Percentiles rank a stretch among this genome's conserved stretches.
phyloP scores from a whole-genome alignment of 2,329 filamentous ascomycete genomes.

The Huntiella savannae region DNA sequence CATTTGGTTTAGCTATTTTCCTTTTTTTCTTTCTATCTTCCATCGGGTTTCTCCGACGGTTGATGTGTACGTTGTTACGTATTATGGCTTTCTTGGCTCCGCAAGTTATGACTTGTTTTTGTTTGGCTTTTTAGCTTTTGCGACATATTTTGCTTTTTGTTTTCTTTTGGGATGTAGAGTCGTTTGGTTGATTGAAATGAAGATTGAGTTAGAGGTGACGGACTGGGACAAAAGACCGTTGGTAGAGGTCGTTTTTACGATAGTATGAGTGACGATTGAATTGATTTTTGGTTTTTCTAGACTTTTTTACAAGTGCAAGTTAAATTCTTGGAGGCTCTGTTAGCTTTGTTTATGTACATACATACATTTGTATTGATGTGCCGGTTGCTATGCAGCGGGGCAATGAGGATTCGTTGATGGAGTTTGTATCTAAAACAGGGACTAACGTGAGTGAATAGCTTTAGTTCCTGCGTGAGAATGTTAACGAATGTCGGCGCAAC shows the following conservation, averaged over 20 bases:
- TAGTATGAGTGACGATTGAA: not conserved
- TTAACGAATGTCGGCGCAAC: no score
- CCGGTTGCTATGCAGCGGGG: no score
- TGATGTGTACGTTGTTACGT: slow-evolving; percentile 7
- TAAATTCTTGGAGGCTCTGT: no score
- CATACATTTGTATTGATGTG: no score
- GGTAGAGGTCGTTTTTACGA: slow-evolving; percentile 1
- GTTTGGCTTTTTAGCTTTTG: not conserved
- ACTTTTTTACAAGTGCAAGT: no score
- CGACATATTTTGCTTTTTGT: not conserved
- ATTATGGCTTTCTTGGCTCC: slow-evolving; percentile 10
- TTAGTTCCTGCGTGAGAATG: no score
- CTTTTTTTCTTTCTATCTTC: not conserved
- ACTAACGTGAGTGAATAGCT: no score
- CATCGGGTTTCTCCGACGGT: no score
- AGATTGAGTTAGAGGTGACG: not conserved
- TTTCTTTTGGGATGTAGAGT: not conserved
- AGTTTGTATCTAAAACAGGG: no score
- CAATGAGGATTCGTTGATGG: no score
- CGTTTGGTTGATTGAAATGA: not conserved
- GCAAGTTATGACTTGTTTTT: not conserved
- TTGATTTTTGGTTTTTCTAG: no score
- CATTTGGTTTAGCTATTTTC: slow-evolving; percentile 3
- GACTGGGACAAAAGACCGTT: not conserved
- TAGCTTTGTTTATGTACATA: no score